These are phyloP conservation scores for Penstemon eatonii DNA, from an alignment of 257 asterid species.

Conservation along the genomic window DNA sequence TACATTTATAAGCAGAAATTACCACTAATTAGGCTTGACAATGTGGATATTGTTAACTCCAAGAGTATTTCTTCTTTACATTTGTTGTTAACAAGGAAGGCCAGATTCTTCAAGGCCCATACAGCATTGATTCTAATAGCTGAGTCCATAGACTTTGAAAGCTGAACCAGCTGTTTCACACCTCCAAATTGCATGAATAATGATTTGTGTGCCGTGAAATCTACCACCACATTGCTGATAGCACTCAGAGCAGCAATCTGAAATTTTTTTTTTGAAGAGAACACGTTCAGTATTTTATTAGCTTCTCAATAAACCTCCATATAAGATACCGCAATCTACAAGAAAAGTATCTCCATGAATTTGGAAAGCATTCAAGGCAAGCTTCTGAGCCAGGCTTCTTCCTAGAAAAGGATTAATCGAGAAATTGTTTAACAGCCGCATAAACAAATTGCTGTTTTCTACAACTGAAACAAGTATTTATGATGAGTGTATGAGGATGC, in stretches of 20 bases:
- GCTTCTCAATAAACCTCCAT: constrained; percentile 6
- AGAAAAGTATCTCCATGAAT: background rate
- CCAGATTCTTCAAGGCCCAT: constrained; percentile 79
- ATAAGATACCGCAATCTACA: background rate
- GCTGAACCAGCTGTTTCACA: constrained; percentile 76
- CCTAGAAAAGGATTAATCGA: constrained; percentile 9
- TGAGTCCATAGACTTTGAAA: constrained; percentile 86
- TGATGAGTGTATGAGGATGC: constrained; percentile 11
- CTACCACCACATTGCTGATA: constrained; percentile 72
- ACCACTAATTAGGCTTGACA: constrained; percentile 81
- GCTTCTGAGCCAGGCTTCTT: background rate
- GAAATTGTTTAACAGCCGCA: constrained; percentile 6
- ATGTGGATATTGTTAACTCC: constrained; percentile 62
- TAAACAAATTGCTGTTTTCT: background rate
- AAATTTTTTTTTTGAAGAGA: constrained; percentile 20
- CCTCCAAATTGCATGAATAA: constrained; percentile 72
- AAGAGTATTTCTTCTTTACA: constrained; percentile 77
- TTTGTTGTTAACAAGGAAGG: constrained; percentile 63
- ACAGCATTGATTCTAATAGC: constrained; percentile 61
- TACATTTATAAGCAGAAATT: constrained; percentile 27
- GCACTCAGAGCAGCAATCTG: constrained; percentile 91
- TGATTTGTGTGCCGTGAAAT: constrained; percentile 62
- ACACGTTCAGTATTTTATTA: constrained; percentile 4
- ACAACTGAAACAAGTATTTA: constrained; percentile 2
- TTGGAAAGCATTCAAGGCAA: background rate